Percentiles rank a stretch among this genome's conserved stretches.
Evolutionary conservation across 2,329 filamentous ascomycete species (phyloP).

Genomic region (Sporothrix humicola): DNA sequence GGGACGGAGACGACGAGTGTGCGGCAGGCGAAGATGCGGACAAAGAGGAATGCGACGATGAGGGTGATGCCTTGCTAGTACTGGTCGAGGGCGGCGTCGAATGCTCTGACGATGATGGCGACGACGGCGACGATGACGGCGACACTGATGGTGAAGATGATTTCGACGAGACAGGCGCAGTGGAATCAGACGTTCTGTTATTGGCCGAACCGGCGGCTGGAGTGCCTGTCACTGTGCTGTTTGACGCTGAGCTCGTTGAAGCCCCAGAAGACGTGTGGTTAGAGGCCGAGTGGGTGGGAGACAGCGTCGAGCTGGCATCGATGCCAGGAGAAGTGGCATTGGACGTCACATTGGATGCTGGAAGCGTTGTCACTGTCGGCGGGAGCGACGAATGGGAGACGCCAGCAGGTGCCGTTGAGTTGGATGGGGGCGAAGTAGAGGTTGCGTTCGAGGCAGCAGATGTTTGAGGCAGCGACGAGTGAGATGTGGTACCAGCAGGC

Average conservation of each 20-base stretch:
- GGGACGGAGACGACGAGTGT: neutral
- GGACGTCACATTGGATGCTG: neutral
- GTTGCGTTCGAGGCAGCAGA: neutral
- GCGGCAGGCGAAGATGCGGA: neutral
- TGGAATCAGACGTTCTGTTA: neutral
- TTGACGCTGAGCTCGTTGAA: neutral
- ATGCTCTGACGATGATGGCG: neutral
- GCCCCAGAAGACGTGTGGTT: neutral
- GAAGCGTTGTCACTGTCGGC: neutral
- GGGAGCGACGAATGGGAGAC: neutral
- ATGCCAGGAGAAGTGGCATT: neutral
- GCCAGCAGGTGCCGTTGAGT: neutral
- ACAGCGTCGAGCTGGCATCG: neutral
- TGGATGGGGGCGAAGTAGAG: neutral
- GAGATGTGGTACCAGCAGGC: neutral
- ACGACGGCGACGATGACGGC: neutral
- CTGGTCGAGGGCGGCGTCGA: neutral
- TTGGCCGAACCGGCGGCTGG: neutral
- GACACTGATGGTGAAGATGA: neutral
- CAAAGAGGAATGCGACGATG: neutral
- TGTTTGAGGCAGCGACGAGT: neutral
- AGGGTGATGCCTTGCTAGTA: neutral
- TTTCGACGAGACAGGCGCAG: neutral
- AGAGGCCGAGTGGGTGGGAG: neutral
- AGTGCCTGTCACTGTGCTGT: slow-evolving; percentile 4